Conservation (phyloP, 768 basidiomycete species). For the Suillus alpinus region DNA sequence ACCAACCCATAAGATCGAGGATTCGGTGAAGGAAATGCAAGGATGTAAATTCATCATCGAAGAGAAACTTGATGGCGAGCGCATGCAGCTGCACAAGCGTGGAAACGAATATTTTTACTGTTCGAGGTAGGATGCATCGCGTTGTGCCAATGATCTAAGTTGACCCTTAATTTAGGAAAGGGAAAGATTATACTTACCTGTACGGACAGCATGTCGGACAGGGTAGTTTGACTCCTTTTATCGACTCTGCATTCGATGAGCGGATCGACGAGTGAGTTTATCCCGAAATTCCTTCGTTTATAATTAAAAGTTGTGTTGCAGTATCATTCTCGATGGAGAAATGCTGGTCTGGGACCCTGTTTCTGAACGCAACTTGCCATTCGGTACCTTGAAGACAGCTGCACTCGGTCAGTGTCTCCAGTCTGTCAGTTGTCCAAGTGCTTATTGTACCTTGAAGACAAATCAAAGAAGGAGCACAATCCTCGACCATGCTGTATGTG, state of each 20-base stretch:
- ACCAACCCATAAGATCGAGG: constrained; percentile 75
- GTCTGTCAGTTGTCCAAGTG: not conserved
- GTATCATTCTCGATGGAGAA: constrained; percentile 94
- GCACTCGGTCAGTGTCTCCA: constrained; percentile 61
- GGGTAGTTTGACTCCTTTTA: constrained; percentile 87
- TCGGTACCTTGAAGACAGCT: constrained; percentile 91
- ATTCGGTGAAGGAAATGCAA: constrained; percentile 83
- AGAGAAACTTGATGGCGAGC: constrained; percentile 96
- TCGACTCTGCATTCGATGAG: constrained; percentile 71
- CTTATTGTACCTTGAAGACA: constrained; percentile 43
- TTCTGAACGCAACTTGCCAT: constrained; percentile 83
- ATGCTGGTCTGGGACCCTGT: constrained; percentile 98
- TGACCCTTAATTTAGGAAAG: constrained; percentile 54
- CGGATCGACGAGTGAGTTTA: constrained; percentile 75
- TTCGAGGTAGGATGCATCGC: constrained; percentile 57
- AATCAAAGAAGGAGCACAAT: constrained; percentile 62
- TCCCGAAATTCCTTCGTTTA: not conserved
- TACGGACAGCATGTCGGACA: constrained; percentile 83
- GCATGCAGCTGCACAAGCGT: constrained; percentile 93
- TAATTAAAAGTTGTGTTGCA: constrained; percentile 28
- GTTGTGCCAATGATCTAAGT: not conserved
- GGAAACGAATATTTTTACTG: constrained; percentile 91
- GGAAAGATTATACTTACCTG: constrained; percentile 86
- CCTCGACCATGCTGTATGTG: constrained; percentile 85
- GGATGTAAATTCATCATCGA: constrained; percentile 83